Conservation (phyloP, 2,329 filamentous ascomycete species). For the Tolypocladium tundrense region DNA sequence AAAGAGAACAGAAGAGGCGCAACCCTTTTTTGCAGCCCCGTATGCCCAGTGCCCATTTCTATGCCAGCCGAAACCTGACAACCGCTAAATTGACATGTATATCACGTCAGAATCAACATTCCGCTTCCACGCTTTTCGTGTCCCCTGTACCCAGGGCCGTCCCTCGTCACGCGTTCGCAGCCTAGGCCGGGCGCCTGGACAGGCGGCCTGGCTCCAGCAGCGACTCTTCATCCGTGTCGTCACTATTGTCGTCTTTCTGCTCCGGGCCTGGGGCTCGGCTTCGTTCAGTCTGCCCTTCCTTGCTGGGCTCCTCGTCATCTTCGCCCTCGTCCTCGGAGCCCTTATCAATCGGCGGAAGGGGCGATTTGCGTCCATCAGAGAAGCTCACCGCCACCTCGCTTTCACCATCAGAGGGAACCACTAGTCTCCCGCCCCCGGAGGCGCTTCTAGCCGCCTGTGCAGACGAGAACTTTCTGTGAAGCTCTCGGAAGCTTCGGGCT, state of each 20-base stretch:
- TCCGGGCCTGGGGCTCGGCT: not conserved
- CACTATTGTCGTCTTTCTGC: conserved; percentile 11
- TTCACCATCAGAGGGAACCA: conserved; percentile 45
- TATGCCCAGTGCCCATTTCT: not conserved
- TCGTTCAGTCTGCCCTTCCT: not conserved
- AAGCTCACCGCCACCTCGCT: conserved; percentile 51
- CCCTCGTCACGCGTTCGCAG: conserved; percentile 19
- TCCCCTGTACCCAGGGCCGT: not conserved
- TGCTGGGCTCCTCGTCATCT: conserved; percentile 9
- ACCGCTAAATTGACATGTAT: not conserved
- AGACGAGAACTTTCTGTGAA: conserved; percentile 50
- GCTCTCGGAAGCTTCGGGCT: conserved; percentile 52
- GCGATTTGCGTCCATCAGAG: conserved; percentile 47
- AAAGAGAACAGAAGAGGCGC: not conserved
- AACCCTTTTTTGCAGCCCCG: not conserved
- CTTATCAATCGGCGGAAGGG: conserved; percentile 40
- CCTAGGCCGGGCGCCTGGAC: conserved; percentile 18
- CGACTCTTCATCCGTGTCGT: conserved; percentile 18
- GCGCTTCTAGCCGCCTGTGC: conserved; percentile 35
- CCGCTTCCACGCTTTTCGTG: conserved; percentile 1
- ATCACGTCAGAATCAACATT: not conserved
- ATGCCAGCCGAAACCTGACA: not conserved
- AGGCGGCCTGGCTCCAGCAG: conserved; percentile 16
- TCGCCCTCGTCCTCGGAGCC: conserved; percentile 2
- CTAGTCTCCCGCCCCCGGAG: conserved; percentile 29